Conservation (phyloP, 2,329 filamentous ascomycete genomes). For the Aspergillus quadricinctus region DNA sequence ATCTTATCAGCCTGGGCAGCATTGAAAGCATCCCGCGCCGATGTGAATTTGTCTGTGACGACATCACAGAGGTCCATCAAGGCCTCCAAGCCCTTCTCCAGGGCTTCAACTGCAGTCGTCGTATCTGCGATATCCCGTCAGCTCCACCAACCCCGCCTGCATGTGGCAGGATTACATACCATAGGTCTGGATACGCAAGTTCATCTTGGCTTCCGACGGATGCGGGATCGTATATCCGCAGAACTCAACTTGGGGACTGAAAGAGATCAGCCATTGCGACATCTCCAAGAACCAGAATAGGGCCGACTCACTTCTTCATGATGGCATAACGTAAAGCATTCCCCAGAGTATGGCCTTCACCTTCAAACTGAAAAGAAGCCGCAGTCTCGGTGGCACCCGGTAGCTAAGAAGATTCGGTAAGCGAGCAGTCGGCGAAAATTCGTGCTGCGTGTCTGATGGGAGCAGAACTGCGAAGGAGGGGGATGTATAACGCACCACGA, state of each 20-base stretch:
- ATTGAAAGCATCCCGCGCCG: conserved; percentile 60
- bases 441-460: neutral
- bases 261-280: conserved; percentile 6
- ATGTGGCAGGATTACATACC: conserved; percentile 51
- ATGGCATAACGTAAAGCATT: conserved; percentile 93
- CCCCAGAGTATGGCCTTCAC: conserved; percentile 91
- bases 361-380: conserved; percentile 89
- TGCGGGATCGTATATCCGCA: conserved; percentile 98
- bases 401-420: conserved; percentile 52
- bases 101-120: conserved; percentile 74
- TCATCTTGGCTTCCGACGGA: conserved; percentile 94
- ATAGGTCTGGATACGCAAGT: conserved; percentile 94
- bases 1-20: conserved; percentile 32
- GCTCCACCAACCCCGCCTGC: neutral
- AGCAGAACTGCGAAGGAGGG: neutral
- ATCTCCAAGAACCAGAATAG: neutral
- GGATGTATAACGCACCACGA: conserved; percentile 49
- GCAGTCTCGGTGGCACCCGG: conserved; percentile 79
- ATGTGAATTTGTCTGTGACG: conserved; percentile 82
- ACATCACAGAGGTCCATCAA: conserved; percentile 90
- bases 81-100: conserved; percentile 86
- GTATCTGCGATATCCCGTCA: conserved; percentile 54
- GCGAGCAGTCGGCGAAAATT: neutral
- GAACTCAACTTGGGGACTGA: conserved; percentile 90
- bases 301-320: conserved; percentile 82